These are phyloP conservation scores for Erodium moschatum DNA, from an alignment of 441 rosid genomes.

Conservation along the genomic window DNA sequence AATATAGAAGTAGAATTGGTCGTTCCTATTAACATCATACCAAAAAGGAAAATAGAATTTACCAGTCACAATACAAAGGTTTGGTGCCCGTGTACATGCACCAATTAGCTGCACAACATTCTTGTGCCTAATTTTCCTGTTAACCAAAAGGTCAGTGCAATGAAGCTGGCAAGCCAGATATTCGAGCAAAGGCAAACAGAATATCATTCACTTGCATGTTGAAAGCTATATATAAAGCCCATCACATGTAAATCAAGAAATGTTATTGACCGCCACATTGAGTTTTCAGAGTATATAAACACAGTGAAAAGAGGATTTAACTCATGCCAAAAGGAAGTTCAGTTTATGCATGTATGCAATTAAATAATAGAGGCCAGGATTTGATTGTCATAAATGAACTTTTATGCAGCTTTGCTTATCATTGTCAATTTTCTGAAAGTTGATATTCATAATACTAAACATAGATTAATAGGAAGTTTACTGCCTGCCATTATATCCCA, in stretches of 20 bases:
- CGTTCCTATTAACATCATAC: not conserved
- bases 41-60: slow-evolving; percentile 19
- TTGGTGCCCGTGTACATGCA: slow-evolving; percentile 80
- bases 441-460: not conserved
- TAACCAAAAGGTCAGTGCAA: slow-evolving; percentile 19
- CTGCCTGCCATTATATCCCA: not conserved
- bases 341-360: not conserved
- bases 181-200: slow-evolving; percentile 5
- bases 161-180: not conserved
- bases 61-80: slow-evolving; percentile 90
- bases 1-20: not conserved
- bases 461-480: not conserved
- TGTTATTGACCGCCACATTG: too few species aligned
- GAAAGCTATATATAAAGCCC: not conserved
- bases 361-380: not conserved
- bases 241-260: not conserved
- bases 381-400: not conserved
- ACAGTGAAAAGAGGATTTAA: not conserved
- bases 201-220: not conserved
- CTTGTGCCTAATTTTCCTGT: slow-evolving; percentile 90
- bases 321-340: not conserved
- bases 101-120: slow-evolving; percentile 95
- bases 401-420: not conserved
- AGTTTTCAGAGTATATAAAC: too few species aligned
- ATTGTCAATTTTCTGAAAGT: not conserved